Evolutionary conservation across 305 asterid species (phyloP).

Genomic region (Fraxinus albicans): DNA sequence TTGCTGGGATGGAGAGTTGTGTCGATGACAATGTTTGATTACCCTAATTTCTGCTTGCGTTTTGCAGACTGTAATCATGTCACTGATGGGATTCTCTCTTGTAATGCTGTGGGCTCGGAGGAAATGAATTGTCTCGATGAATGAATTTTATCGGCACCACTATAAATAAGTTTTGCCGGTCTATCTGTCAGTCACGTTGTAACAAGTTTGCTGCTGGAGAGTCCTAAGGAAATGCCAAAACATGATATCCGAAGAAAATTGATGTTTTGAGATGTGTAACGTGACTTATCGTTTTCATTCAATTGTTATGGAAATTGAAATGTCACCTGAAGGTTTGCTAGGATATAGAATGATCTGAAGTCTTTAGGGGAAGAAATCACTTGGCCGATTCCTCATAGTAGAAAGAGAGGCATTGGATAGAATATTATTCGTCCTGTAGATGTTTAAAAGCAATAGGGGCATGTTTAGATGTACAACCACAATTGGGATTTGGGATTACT

Average conservation of each 20-base stretch:
- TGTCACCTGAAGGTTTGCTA: background rate
- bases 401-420: background rate
- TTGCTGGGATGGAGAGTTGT: background rate
- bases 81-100: constrained; percentile 91
- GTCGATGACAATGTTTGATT: background rate
- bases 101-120: constrained; percentile 78
- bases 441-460: background rate
- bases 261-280: background rate
- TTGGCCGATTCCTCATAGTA: background rate
- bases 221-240: background rate
- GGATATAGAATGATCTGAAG: background rate
- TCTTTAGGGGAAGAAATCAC: background rate
- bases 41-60: background rate
- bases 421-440: background rate
- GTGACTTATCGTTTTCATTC: background rate
- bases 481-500: background rate
- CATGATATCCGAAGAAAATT: background rate
- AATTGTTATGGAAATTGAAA: background rate
- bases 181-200: background rate
- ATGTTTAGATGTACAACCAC: background rate
- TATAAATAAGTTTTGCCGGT: background rate
- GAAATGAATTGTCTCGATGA: constrained; percentile 33
- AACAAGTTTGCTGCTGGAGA: background rate
- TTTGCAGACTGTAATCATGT: constrained; percentile 86
- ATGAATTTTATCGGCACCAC: background rate